Evolutionary conservation across 1,139 yeast species (phyloP), one percentile per base, ranked within the genome.

Genomic region (Blastobotrys serpentis): DNA sequence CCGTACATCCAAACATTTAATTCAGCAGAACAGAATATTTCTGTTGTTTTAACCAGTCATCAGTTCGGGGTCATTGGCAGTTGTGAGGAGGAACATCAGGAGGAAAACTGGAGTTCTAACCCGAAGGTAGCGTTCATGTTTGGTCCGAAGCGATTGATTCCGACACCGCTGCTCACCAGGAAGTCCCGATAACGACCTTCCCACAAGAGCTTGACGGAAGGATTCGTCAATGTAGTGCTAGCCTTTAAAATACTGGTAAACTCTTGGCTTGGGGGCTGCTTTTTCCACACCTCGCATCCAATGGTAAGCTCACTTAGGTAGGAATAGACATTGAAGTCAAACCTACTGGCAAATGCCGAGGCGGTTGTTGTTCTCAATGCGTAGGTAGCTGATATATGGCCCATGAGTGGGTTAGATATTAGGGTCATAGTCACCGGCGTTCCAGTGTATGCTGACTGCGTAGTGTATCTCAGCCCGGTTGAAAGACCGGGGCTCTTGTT

Each of bases 261-360:
- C 37, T 50, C 50, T 13, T 45, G 46, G 10, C 32, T 29, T 23
- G 21, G 39, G 16, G 41, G 30, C 46, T 34, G 55, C 22, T 52
- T 40, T 41, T 52, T 18, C 82, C 92, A 88, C 22, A 92, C 64
- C 62, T 92, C 97, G 59, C 86, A 82, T 1, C 98, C 98, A 30
- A 94, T 67, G 0, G 94, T 82, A 49, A 92, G 68, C 61, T 92
- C 88, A 48, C 96, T 86, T 52, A 87, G 86, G 60, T 92, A 90
- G 0, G 98, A 90, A 63, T 87, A 92, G 47, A 88, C 72, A 62
- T 94, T 94, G 65, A 92, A 92, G 61, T 88, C 96, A 62, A 89
- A 89, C 49, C 86, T 77, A 3, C 96, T 86, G 45, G 92, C 82
- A 54, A 92, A 83, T 0, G 95, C 84, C 1, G 95, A 78, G 11